phyloP scores from a whole-genome alignment of 345 rosid genomes.

The Brassica incana region DNA sequence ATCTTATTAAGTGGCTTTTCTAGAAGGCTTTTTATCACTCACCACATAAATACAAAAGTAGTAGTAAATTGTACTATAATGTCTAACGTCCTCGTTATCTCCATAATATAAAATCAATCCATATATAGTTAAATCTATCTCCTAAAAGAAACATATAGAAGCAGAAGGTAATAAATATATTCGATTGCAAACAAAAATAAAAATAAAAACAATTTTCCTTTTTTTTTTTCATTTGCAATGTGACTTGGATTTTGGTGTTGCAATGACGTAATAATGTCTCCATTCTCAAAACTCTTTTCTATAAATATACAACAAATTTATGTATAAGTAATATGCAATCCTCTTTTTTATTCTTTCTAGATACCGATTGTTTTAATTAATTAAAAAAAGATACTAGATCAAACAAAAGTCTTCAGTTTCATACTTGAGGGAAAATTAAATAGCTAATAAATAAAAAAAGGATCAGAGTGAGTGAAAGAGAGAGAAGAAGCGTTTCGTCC shows the following conservation, averaged over 20 bases:
- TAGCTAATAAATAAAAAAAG: conserved; percentile 19
- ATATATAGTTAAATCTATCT: conserved; percentile 17
- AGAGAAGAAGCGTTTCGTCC: conserved; percentile 41
- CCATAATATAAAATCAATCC: conserved; percentile 19
- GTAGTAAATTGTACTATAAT: not conserved
- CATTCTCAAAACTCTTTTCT: not conserved
- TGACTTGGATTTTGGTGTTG: conserved; percentile 10
- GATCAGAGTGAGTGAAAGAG: conserved; percentile 30
- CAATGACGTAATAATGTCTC: conserved; percentile 9
- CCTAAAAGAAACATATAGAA: not conserved
- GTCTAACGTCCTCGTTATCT: conserved; percentile 25
- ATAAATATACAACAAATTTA: not conserved
- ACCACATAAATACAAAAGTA: conserved; percentile 13
- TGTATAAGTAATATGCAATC: conserved; percentile 11
- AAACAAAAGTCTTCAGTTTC: conserved; percentile 39
- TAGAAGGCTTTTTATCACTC: conserved; percentile 15
- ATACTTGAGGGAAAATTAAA: conserved; percentile 16
- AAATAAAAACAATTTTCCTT: not conserved
- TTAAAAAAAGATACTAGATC: not conserved
- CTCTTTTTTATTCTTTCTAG: conserved; percentile 9
- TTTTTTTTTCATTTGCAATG: not conserved
- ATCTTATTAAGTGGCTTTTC: not conserved
- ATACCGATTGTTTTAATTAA: conserved; percentile 10
- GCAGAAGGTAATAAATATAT: not conserved
- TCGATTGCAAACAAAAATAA: conserved; percentile 6